Percentiles rank a stretch among this genome's conserved stretches.
Conservation (phyloP, 2,329 filamentous ascomycete genomes). For the Diplodia scrobiculata region DNA sequence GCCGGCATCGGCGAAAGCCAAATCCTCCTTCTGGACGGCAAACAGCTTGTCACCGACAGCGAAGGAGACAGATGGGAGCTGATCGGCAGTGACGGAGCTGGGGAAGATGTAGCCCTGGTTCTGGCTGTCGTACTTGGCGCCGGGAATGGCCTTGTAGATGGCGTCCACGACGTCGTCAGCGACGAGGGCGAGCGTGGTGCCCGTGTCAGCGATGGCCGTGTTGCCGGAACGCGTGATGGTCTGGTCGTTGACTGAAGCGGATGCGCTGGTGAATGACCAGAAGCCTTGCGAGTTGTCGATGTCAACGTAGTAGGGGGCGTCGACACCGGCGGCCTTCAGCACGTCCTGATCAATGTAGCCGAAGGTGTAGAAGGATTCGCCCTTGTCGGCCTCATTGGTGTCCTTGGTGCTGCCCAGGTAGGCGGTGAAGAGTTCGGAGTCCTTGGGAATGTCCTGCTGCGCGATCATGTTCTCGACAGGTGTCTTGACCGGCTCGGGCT, state of each 20-base stretch:
- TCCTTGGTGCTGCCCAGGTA: constrained; percentile 63
- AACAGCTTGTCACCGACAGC: constrained; percentile 65
- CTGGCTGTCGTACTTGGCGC: constrained; percentile 53
- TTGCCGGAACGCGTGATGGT: constrained; percentile 57
- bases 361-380: constrained; percentile 69
- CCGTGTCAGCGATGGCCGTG: constrained; percentile 70
- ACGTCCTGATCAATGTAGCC: constrained; percentile 69
- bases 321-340: constrained; percentile 56
- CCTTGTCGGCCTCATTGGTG: constrained; percentile 47
- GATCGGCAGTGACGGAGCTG: constrained; percentile 51
- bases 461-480: constrained; percentile 70
- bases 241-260: constrained; percentile 60
- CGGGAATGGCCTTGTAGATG: constrained; percentile 66
- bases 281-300: constrained; percentile 67
- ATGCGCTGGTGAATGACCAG: constrained; percentile 66
- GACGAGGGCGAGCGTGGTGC: constrained; percentile 68
- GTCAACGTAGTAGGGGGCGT: constrained; percentile 61
- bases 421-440: constrained; percentile 63
- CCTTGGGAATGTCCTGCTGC: constrained; percentile 57
- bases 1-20: constrained; percentile 60
- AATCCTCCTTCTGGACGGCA: constrained; percentile 63
- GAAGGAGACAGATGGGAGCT: constrained; percentile 64
- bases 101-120: constrained; percentile 69
- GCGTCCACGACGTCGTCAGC: constrained; percentile 62
- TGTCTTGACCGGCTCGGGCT: constrained; percentile 58